phyloP scores from a whole-genome alignment of 768 basidiomycete species.

The Crucibulum laeve region DNA sequence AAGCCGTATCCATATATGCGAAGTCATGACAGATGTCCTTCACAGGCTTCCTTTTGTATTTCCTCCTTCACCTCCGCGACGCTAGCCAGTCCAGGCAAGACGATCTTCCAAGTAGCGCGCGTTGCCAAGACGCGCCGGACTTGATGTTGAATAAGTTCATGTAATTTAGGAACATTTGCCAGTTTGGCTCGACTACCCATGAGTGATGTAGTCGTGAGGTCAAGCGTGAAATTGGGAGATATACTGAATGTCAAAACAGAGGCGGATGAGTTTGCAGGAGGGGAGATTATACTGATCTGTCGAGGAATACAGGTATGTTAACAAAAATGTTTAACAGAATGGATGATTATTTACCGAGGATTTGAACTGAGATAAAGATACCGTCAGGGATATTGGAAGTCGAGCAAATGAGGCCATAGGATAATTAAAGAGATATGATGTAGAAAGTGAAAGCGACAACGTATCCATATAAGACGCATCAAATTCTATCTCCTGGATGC shows the following conservation, averaged over 20 bases:
- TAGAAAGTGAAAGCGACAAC: conserved; percentile 78
- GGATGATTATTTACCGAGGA: conserved; percentile 44
- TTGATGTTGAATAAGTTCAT: conserved; percentile 89
- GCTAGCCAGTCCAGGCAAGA: conserved; percentile 58
- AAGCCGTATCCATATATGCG: too few species aligned
- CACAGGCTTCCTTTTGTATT: conserved; percentile 26
- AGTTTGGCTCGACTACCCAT: conserved; percentile 97
- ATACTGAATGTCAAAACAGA: conserved; percentile 70
- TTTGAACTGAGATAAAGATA: conserved; percentile 72
- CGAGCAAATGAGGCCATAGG: conserved; percentile 80
- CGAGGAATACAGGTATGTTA: conserved; percentile 1
- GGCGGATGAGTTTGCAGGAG: conserved; percentile 44
- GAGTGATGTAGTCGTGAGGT: conserved; percentile 83
- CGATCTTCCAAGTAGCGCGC: conserved; percentile 62
- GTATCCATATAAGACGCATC: conserved; percentile 84
- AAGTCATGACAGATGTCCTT: conserved; percentile 12
- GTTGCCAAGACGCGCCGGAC: conserved; percentile 61
- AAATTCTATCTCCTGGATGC: conserved; percentile 70
- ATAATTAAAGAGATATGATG: conserved; percentile 81
- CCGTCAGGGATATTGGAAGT: conserved; percentile 76
- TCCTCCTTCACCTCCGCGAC: conserved; percentile 28
- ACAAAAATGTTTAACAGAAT: not conserved
- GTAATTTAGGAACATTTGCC: conserved; percentile 94
- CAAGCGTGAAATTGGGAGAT: conserved; percentile 82
- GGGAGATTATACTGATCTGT: conserved; percentile 68